Conservation (phyloP, 495 filamentous ascomycete species). For the Penicillium crystallinum region DNA sequence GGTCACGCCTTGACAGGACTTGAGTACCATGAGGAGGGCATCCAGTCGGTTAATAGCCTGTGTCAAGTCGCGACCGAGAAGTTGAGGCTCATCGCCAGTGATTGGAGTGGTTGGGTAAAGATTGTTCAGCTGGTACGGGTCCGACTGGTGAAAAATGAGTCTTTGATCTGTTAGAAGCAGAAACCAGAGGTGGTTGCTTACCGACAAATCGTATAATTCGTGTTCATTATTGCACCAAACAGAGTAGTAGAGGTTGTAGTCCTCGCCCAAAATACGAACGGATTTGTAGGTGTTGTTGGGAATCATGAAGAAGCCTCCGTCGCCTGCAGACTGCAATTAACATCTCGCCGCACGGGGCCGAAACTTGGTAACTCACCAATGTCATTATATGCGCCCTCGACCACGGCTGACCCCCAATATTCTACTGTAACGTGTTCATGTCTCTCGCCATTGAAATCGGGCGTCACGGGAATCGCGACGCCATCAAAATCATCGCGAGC, state of each 20-base stretch:
- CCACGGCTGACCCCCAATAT: constrained; percentile 53
- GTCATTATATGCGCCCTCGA: constrained; percentile 41
- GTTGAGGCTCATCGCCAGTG: constrained; percentile 5
- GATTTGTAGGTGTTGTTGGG: constrained; percentile 63
- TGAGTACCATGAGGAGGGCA: constrained; percentile 57
- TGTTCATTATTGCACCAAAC: constrained; percentile 64
- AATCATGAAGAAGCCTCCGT: constrained; percentile 12
- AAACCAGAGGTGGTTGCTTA: constrained; percentile 17
- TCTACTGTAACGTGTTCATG: constrained; percentile 66
- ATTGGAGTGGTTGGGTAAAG: constrained; percentile 36
- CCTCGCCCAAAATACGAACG: constrained; percentile 47
- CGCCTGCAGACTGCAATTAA: constrained; percentile 23
- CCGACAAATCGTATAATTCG: constrained; percentile 58
- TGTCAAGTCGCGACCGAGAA: constrained; percentile 42
- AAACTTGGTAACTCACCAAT: constrained; percentile 23
- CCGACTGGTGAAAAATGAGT: constrained; percentile 33
- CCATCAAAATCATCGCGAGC: constrained; percentile 55
- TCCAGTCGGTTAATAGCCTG: constrained; percentile 51
- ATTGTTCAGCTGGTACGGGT: constrained; percentile 57
- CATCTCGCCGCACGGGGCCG: no score
- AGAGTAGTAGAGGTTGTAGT: constrained; percentile 57
- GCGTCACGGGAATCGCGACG: constrained; percentile 46
- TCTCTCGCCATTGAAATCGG: constrained; percentile 28
- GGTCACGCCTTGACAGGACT: constrained; percentile 54
- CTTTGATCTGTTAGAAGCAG: background rate